These are phyloP conservation scores for Pythium rhizo-oryzae DNA, from an alignment of 352 stramenopile genomes.

Conservation along the genomic window DNA sequence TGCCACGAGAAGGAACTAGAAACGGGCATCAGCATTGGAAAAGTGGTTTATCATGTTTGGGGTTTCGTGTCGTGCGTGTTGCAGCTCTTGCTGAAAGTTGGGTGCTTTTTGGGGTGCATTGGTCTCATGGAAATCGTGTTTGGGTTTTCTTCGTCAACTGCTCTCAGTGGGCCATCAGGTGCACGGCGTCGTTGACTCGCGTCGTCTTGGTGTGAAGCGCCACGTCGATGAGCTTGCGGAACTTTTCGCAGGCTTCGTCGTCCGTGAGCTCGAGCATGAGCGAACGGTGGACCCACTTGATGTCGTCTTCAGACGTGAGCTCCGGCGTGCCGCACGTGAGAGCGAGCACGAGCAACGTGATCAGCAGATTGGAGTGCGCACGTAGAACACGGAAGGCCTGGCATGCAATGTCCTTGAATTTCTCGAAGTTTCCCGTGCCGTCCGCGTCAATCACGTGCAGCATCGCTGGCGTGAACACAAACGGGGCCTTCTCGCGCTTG, in stretches of 20 bases:
- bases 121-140: too few species aligned
- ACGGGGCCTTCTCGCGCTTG: conserved; percentile 89
- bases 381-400: conserved; percentile 77
- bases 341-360: conserved; percentile 80
- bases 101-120: background rate
- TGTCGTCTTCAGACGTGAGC: conserved; percentile 62
- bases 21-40: too few species aligned
- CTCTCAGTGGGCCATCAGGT: conserved; percentile 78
- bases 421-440: conserved; percentile 67
- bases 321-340: conserved; percentile 84
- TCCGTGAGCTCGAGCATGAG: conserved; percentile 81
- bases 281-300: conserved; percentile 80
- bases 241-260: conserved; percentile 55
- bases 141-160: background rate
- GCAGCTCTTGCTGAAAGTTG: background rate
- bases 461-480: conserved; percentile 94
- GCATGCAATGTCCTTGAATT: conserved; percentile 73
- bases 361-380: conserved; percentile 75
- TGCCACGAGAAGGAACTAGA: too few species aligned
- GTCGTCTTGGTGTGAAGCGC: conserved; percentile 79
- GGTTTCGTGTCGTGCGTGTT: too few species aligned
- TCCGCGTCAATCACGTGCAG: conserved; percentile 83
- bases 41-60: too few species aligned
- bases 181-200: conserved; percentile 82
- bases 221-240: conserved; percentile 80